phyloP scores from a whole-genome alignment of 176 grass and related monocot species.

The Puccinellia tenuiflora region DNA sequence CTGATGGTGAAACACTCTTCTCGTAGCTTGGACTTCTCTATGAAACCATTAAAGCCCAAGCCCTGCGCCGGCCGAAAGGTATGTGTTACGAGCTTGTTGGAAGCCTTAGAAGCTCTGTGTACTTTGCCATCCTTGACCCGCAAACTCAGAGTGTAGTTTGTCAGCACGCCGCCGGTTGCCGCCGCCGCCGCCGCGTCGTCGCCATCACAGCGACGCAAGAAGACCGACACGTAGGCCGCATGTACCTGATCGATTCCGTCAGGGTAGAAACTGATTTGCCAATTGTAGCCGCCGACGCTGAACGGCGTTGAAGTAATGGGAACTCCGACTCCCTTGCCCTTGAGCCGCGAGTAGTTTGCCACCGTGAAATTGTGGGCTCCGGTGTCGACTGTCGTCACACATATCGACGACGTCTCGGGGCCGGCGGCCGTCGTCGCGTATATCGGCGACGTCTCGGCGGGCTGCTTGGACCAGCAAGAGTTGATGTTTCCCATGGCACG shows the following conservation, averaged over 20 bases:
- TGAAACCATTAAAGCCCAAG: rapidly evolving
- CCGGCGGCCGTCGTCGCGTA: too few species aligned
- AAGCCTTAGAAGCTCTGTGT: neutral
- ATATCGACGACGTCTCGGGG: too few species aligned
- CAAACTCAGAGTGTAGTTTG: neutral
- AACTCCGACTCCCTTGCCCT: too few species aligned
- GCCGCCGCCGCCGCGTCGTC: too few species aligned
- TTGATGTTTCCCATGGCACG: too few species aligned
- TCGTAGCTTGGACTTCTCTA: neutral
- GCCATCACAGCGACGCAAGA: neutral
- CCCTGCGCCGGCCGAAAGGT: neutral
- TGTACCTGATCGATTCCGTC: rapidly evolving
- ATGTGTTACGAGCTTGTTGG: rapidly evolving
- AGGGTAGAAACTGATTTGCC: neutral
- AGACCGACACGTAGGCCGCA: neutral
- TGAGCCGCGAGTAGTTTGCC: too few species aligned
- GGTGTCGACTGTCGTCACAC: too few species aligned
- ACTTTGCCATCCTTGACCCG: neutral
- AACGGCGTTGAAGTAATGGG: too few species aligned
- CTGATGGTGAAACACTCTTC: neutral
- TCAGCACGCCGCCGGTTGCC: neutral
- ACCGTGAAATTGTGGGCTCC: too few species aligned
- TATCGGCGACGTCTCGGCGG: too few species aligned
- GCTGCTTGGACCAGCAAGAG: too few species aligned
- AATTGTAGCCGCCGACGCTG: too few species aligned